Conservation (phyloP, 441 rosid genomes). For the Pelargonium australe region DNA sequence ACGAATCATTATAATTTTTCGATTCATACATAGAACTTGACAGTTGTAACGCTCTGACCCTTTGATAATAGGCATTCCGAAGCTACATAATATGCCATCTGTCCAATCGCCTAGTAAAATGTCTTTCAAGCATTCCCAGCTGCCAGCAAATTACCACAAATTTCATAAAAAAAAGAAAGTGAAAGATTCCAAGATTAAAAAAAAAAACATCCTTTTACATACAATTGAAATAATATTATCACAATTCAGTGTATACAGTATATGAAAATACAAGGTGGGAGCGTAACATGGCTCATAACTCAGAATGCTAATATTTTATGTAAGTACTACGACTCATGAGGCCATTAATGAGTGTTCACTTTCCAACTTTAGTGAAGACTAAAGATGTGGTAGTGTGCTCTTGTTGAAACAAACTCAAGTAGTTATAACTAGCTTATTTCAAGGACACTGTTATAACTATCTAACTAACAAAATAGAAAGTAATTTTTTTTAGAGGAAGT, state of each 20-base stretch:
- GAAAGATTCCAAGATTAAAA: not conserved
- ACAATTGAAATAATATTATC: not conserved
- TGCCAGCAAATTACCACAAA: slow-evolving; percentile 24
- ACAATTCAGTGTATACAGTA: not conserved
- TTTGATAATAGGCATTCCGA: slow-evolving; percentile 84
- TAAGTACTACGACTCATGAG: too few relatives aligned
- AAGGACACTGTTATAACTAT: too few relatives aligned
- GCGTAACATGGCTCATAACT: too few relatives aligned
- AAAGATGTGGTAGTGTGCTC: too few relatives aligned
- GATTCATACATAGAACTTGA: slow-evolving; percentile 77
- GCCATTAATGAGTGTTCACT: too few relatives aligned
- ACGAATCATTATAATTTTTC: slow-evolving; percentile 75
- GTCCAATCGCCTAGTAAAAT: slow-evolving; percentile 74
- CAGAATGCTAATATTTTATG: too few relatives aligned
- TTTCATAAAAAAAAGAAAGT: not conserved
- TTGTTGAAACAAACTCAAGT: too few relatives aligned
- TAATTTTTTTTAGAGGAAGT: too few relatives aligned
- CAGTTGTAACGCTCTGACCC: slow-evolving; percentile 94
- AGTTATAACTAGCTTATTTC: too few relatives aligned
- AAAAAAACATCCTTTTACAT: not conserved
- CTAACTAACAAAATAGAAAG: too few relatives aligned
- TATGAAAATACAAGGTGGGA: too few relatives aligned
- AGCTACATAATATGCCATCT: slow-evolving; percentile 76
- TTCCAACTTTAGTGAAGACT: too few relatives aligned
- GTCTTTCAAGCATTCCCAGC: slow-evolving; percentile 95